These are phyloP conservation scores for Penicillium sp. DNA, from an alignment of 2,329 filamentous ascomycete species.

Conservation along the genomic window DNA sequence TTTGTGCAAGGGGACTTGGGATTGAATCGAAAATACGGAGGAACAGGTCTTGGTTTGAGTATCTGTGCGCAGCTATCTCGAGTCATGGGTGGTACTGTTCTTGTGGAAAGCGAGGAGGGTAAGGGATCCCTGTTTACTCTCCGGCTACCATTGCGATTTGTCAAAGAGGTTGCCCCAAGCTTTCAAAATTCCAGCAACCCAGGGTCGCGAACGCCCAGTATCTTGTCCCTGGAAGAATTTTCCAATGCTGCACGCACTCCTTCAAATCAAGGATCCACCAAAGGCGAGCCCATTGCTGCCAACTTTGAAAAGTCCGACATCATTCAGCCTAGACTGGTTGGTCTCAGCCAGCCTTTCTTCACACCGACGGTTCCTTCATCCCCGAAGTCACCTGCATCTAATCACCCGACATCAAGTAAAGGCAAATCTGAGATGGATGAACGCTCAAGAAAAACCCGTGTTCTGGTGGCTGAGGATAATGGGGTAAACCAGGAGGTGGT, in stretches of 20 bases:
- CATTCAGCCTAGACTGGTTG: constrained; percentile 70
- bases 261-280: constrained; percentile 21
- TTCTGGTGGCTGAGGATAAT: constrained; percentile 83
- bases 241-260: constrained; percentile 22
- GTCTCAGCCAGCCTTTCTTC: constrained; percentile 82
- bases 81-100: constrained; percentile 78
- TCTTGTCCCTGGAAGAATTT: constrained; percentile 27
- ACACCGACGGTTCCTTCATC: constrained; percentile 12
- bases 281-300: constrained; percentile 30
- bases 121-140: constrained; percentile 80
- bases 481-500: constrained; percentile 64
- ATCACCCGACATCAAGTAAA: constrained; percentile 29
- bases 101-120: constrained; percentile 68
- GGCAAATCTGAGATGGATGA: constrained; percentile 60
- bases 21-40: constrained; percentile 84
- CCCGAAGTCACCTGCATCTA: constrained; percentile 30
- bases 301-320: constrained; percentile 54
- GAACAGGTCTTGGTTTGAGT: constrained; percentile 82
- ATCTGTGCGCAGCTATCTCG: constrained; percentile 85
- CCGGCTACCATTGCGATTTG: constrained; percentile 75
- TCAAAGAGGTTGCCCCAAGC: constrained; percentile 63
- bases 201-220: constrained; percentile 33
- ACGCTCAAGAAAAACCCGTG: constrained; percentile 64
- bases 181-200: constrained; percentile 25
- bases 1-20: constrained; percentile 92